Evolutionary conservation across 306 rosid species (phyloP).

Genomic region (Quercus agrifolia): DNA sequence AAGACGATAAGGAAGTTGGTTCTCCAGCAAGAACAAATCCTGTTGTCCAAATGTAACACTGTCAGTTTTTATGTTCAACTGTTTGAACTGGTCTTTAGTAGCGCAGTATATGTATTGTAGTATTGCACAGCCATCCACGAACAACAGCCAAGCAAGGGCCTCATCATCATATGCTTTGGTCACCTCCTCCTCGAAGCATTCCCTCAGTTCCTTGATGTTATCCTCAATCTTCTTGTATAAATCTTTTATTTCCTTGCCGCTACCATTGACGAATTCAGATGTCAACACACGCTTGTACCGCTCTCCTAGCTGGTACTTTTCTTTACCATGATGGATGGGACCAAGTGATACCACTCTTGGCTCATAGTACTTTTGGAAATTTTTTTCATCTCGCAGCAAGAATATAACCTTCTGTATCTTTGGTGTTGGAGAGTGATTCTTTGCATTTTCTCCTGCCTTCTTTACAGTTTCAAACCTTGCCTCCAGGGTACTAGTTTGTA

Average conservation of each 20-base stretch:
- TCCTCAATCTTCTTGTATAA: background rate
- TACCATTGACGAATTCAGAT: background rate
- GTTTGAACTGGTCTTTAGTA: accelerated
- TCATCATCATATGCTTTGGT: background rate
- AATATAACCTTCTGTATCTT: constrained; percentile 21
- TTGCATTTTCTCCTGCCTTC: background rate
- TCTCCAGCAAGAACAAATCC: constrained; percentile 32
- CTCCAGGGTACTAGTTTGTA: background rate
- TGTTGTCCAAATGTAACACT: background rate
- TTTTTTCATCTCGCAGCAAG: background rate
- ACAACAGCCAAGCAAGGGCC: constrained; percentile 9
- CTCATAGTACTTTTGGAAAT: background rate
- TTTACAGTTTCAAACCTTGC: background rate
- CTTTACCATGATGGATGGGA: constrained; percentile 16
- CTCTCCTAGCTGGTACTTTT: background rate
- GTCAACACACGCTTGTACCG: background rate
- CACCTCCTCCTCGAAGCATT: constrained; percentile 1
- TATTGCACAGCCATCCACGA: constrained; percentile 22
- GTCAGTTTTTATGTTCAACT: background rate
- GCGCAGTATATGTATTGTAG: background rate
- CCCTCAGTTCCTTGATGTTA: background rate
- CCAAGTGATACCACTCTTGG: constrained; percentile 22
- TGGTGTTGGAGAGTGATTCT: background rate
- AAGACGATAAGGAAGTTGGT: constrained; percentile 22
- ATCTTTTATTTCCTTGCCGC: background rate